Conservation (phyloP, 371 early-diverging fungal genomes). For the Mucor indicus region DNA sequence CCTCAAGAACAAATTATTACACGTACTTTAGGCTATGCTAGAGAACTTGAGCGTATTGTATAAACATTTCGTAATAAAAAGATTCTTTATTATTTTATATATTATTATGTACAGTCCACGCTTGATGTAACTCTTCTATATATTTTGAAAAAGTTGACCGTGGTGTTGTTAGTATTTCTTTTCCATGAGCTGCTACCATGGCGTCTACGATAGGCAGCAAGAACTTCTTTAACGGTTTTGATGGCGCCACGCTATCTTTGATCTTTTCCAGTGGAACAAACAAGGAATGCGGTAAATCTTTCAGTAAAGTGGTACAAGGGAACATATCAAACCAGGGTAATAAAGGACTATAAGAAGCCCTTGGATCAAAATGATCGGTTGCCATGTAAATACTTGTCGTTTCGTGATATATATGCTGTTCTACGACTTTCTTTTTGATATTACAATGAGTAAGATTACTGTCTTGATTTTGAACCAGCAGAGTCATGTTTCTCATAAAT, state of each 20-base stretch:
- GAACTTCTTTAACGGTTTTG: conserved; percentile 21
- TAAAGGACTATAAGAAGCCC: conserved; percentile 13
- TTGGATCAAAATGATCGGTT: conserved; percentile 37
- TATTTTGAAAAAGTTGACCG: conserved; percentile 47
- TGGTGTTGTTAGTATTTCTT: conserved; percentile 29
- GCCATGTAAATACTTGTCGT: conserved; percentile 41
- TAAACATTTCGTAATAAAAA: conserved; percentile 38
- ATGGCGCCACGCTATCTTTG: conserved; percentile 23
- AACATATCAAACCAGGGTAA: conserved; percentile 32
- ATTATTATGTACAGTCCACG: conserved; percentile 15
- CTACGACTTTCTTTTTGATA: too few species aligned
- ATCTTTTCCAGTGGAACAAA: conserved; percentile 27
- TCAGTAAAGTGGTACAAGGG: conserved; percentile 35
- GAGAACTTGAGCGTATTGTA: conserved; percentile 96
- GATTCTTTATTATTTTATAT: conserved; percentile 1
- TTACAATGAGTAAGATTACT: too few species aligned
- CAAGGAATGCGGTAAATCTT: conserved; percentile 27
- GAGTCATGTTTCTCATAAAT: conserved; percentile 22
- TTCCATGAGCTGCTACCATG: conserved; percentile 44
- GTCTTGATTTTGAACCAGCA: too few species aligned
- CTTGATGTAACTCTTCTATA: conserved; percentile 28
- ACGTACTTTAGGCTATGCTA: conserved; percentile 84
- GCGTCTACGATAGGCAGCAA: conserved; percentile 41
- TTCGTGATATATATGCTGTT: too few species aligned
- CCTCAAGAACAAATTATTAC: conserved; percentile 82